These are phyloP conservation scores for Peronospora farinosa DNA, from an alignment of 352 stramenopile species.

Conservation along the genomic window DNA sequence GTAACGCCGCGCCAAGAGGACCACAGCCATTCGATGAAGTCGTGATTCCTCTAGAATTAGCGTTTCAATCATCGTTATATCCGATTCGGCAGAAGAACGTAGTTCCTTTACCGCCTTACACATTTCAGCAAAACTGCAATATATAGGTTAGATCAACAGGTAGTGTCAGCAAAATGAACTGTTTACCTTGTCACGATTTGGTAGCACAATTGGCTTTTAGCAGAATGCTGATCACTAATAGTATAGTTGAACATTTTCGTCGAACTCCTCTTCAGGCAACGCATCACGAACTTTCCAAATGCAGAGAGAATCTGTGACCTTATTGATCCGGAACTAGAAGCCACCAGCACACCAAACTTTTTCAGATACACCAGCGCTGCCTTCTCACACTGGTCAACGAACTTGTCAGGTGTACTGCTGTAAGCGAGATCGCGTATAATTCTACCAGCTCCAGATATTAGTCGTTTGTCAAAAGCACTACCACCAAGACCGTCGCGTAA, in stretches of 20 bases:
- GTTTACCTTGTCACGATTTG: conserved; percentile 40
- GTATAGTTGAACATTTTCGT: conserved; percentile 41
- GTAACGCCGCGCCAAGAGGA: conserved; percentile 21
- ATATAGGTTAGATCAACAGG: conserved; percentile 17
- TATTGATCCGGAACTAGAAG: conserved; percentile 14
- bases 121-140: conserved; percentile 29
- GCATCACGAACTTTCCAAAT: conserved; percentile 33
- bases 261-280: conserved; percentile 39
- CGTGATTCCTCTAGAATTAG: conserved; percentile 39
- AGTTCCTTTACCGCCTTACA: conserved; percentile 22
- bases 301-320: neutral
- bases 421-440: conserved; percentile 25
- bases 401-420: conserved; percentile 6
- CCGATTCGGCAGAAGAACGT: conserved; percentile 4
- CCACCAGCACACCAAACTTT: conserved; percentile 24
- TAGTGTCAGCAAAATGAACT: neutral
- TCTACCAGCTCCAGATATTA: conserved; percentile 13
- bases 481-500: neutral
- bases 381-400: conserved; percentile 28
- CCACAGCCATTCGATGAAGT: conserved; percentile 40
- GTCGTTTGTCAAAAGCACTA: conserved; percentile 11
- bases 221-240: conserved; percentile 20
- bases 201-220: conserved; percentile 22
- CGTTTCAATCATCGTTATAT: conserved; percentile 21
- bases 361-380: conserved; percentile 32